phyloP scores from a whole-genome alignment of 345 rosid species.

The Lumnitzera littorea region DNA sequence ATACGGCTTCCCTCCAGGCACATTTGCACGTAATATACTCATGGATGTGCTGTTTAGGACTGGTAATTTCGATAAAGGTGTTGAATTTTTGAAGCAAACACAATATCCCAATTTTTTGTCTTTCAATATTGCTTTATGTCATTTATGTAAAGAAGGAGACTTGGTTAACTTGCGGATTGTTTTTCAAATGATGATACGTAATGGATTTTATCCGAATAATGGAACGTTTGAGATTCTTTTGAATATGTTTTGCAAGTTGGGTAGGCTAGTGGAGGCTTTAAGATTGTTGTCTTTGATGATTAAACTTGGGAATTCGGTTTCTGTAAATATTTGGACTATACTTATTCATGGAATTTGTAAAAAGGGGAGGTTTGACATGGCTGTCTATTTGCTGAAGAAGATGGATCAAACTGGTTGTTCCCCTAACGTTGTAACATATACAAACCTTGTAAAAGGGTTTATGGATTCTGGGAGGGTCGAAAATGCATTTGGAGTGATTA shows the following conservation, averaged over 20 bases:
- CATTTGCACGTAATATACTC: slow-evolving; percentile 50
- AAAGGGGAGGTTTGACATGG: slow-evolving; percentile 33
- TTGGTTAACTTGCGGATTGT: slow-evolving; percentile 25
- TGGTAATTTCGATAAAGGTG: slow-evolving; percentile 26
- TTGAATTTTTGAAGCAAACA: slow-evolving; percentile 33
- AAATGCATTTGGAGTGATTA: slow-evolving; percentile 33
- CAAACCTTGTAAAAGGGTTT: slow-evolving; percentile 51
- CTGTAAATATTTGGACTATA: slow-evolving; percentile 47
- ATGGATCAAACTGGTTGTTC: slow-evolving; percentile 47
- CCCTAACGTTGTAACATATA: slow-evolving; percentile 58
- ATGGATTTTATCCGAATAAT: slow-evolving; percentile 53
- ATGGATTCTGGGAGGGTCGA: slow-evolving; percentile 39
- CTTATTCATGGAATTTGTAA: slow-evolving; percentile 42
- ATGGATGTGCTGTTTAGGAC: slow-evolving; percentile 54
- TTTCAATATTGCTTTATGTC: slow-evolving; percentile 50
- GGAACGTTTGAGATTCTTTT: slow-evolving; percentile 47
- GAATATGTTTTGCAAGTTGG: slow-evolving; percentile 36
- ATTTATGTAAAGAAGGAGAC: slow-evolving; percentile 46
- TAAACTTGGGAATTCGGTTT: slow-evolving; percentile 35
- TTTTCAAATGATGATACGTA: slow-evolving; percentile 37
- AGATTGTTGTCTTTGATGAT: slow-evolving; percentile 52
- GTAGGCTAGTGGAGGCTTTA: slow-evolving; percentile 29
- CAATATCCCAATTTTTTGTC: slow-evolving; percentile 43
- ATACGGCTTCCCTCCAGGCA: slow-evolving; percentile 46
- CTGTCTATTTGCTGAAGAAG: slow-evolving; percentile 36